Evolutionary conservation across 768 basidiomycete species (phyloP).

Genomic region (Dioszegia crocea): DNA sequence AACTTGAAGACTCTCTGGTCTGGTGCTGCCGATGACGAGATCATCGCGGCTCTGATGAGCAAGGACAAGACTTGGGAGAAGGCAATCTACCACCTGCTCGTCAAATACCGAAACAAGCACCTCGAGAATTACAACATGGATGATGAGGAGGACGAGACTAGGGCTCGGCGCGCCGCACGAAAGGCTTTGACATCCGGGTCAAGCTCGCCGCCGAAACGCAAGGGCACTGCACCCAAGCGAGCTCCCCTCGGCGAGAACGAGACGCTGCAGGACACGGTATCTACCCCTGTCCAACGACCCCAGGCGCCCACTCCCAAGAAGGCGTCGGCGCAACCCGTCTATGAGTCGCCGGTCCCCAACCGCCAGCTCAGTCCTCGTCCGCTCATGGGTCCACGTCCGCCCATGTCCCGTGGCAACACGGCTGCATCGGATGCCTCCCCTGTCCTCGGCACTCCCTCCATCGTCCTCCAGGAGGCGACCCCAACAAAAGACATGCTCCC

Average conservation of each 20-base stretch:
- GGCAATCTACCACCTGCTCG: constrained; percentile 86
- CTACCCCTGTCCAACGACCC: constrained; percentile 38
- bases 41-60: constrained; percentile 62
- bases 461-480: constrained; percentile 43
- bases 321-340: constrained; percentile 37
- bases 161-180: constrained; percentile 25
- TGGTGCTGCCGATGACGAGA: constrained; percentile 67
- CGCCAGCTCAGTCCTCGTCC: constrained; percentile 19
- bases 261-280: constrained; percentile 27
- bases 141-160: constrained; percentile 58
- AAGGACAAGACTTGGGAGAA: constrained; percentile 83
- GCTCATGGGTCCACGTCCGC: constrained; percentile 47
- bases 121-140: constrained; percentile 65
- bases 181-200: constrained; percentile 4
- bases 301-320: constrained; percentile 51
- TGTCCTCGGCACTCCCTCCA: constrained; percentile 31
- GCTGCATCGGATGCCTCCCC: constrained; percentile 13
- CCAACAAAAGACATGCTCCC: constrained; percentile 38
- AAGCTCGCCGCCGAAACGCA: constrained; percentile 40
- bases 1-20: constrained; percentile 93
- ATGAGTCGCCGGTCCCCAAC: constrained; percentile 5
- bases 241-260: constrained; percentile 37
- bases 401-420: constrained; percentile 24
- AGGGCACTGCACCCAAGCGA: constrained; percentile 26
- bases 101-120: constrained; percentile 71